Base-by-base conservation (phyloP, 768 basidiomycete genomes). In the Leccinum sublutescens region DNA sequence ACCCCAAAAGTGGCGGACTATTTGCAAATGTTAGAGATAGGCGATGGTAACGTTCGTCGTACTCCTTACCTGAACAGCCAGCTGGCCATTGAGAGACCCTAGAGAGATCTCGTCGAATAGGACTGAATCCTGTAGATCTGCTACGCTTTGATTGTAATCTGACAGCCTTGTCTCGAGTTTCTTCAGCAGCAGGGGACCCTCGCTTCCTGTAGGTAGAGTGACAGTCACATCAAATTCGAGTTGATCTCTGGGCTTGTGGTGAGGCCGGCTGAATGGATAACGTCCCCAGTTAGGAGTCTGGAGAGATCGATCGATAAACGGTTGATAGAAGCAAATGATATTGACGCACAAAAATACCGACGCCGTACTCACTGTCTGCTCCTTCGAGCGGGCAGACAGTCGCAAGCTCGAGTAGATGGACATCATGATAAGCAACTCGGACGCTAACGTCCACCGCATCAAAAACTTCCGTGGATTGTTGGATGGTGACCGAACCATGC, bases 161-260 rank as follows among this genome's bases (percentile, higher is more conserved):
- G 72, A 74, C 36, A 82, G 56, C 36, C 74, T 67, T 4, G 82
- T 83, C 57, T 77, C 73, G 27, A 85, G 74, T 4, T 64, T 66
- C 54, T 79, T 77, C 62, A 86, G 74, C 2, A 62, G 54, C 5
- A 76, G 64, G 25, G 71, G 47, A 19, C 62, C 50, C 14, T 63
- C 54, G 5, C 54, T 62, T 7, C 67, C 65, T 15, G 66, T 67
- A 8, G 80, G 82, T 2, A 82, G 67, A 49, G 67, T 71, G 14
- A 80, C 62, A 17, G 67, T 74, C 14, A 78, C 67, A 6, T 75
- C 74, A 40, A 79, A 79, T 27, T 53, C 63, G 48, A 78, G 63
- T 10, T 51, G 60, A 19, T 68, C 60, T 17, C 59, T 57, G 5
- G 29, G 45, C 5, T 36, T 50, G 55, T 54, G 48, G 8, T 51